A percentile compares a stretch with the other conserved stretches of the same genome.
phyloP scores from a whole-genome alignment of 805 yeast genomes.

The Priceomyces melissophilus region DNA sequence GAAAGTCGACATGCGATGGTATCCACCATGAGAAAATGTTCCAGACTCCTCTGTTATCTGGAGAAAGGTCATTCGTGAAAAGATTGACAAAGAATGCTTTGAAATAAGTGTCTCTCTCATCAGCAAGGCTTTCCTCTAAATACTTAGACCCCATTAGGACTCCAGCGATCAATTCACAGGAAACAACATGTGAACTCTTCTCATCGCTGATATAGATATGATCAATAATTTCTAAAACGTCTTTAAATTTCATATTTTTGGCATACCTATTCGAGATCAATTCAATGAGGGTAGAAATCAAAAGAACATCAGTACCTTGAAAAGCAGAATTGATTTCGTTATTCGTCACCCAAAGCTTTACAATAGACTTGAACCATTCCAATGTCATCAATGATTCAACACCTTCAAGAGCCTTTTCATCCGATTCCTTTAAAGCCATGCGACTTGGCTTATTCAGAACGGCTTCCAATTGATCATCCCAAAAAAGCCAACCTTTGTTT shows the following conservation, averaged over 20 bases:
- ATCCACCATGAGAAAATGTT: constrained; percentile 70
- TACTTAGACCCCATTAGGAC: constrained; percentile 48
- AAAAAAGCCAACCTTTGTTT: constrained; percentile 67
- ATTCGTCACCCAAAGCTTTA: constrained; percentile 56
- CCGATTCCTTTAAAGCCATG: constrained; percentile 37
- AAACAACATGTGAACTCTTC: constrained; percentile 70
- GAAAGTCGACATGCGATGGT: constrained; percentile 59
- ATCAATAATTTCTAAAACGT: constrained; percentile 49
- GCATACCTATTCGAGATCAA: constrained; percentile 46
- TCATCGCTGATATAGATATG: constrained; percentile 60
- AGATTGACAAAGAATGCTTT: constrained; percentile 41
- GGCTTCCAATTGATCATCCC: constrained; percentile 59
- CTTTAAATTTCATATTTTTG: constrained; percentile 43
- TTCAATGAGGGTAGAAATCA: constrained; percentile 48
- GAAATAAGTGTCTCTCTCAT: constrained; percentile 45
- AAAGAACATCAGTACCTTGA: constrained; percentile 60
- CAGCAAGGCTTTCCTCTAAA: constrained; percentile 31
- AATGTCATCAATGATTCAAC: constrained; percentile 48
- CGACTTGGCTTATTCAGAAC: constrained; percentile 31
- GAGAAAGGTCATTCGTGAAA: constrained; percentile 60
- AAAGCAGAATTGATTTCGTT: constrained; percentile 68
- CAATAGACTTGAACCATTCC: constrained; percentile 55
- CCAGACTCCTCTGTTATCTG: constrained; percentile 76
- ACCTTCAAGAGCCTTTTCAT: constrained; percentile 35
- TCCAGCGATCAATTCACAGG: constrained; percentile 69